Conservation (phyloP, 176 grass and related monocot species). For the Chloris gayana region DNA sequence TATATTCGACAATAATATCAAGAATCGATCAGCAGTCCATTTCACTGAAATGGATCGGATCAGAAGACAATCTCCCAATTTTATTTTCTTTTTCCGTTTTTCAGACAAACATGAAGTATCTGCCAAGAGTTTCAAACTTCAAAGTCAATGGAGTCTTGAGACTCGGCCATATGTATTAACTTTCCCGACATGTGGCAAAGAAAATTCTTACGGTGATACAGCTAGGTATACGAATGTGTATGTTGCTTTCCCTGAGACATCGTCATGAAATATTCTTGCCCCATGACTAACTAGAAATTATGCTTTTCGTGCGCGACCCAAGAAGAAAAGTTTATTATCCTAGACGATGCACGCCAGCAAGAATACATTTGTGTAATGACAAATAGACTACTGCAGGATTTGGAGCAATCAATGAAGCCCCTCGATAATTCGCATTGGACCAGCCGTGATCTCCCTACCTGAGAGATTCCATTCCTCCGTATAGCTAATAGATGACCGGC, state of each 20-base stretch:
- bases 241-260: background rate
- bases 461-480: constrained; percentile 18
- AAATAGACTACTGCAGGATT: constrained; percentile 25
- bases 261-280: background rate
- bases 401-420: constrained; percentile 42
- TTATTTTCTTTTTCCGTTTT: too few species aligned
- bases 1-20: background rate
- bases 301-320: background rate
- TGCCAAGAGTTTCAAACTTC: too few species aligned
- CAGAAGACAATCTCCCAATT: too few species aligned
- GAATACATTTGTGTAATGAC: constrained; percentile 16
- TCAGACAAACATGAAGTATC: too few species aligned
- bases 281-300: background rate
- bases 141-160: too few species aligned
- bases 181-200: too few species aligned
- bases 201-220: background rate
- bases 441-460: constrained; percentile 22
- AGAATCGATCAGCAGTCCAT: too few species aligned
- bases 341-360: background rate
- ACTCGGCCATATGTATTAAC: too few species aligned
- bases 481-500: background rate
- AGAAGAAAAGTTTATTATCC: background rate
- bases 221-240: background rate
- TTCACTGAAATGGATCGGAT: too few species aligned
- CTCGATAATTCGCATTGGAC: constrained; percentile 11